Percentiles rank a stretch among this genome's conserved stretches.
phyloP scores from a whole-genome alignment of 148 eudicot genomes.

The Vaccinium myrtillus region DNA sequence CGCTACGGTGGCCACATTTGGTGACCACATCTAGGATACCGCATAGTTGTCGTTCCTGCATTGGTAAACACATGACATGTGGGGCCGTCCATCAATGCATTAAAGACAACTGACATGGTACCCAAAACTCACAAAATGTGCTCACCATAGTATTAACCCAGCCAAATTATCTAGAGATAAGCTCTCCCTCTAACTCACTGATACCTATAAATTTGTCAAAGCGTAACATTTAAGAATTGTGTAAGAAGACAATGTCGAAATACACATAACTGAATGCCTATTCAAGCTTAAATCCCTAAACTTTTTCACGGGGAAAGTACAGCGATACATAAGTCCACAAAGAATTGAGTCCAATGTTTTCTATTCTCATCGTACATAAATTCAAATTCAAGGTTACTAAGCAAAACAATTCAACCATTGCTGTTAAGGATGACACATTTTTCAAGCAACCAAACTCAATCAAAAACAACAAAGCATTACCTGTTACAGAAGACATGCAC shows the following conservation, averaged over 20 bases:
- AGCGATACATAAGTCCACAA: neutral
- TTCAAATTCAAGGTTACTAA: neutral
- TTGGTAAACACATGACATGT: too few species aligned
- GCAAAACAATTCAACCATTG: neutral
- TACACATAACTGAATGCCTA: neutral
- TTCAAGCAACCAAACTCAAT: conserved; percentile 7
- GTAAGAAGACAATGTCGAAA: neutral
- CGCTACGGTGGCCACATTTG: too few species aligned
- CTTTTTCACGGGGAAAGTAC: neutral
- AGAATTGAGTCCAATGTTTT: neutral
- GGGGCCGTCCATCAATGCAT: too few species aligned
- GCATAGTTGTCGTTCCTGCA: too few species aligned
- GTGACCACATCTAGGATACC: too few species aligned
- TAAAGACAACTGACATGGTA: too few species aligned
- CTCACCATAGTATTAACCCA: neutral
- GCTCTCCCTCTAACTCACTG: neutral
- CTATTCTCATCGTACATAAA: neutral
- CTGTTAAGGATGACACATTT: neutral
- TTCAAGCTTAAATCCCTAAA: neutral
- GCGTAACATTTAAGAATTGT: neutral
- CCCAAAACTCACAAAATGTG: too few species aligned
- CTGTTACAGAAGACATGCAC: conserved; percentile 47
- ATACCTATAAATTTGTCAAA: neutral
- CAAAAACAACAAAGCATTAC: conserved; percentile 8
- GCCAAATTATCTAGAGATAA: neutral